A percentile compares a stretch with the other conserved stretches of the same genome.
Conservation (phyloP, 371 early-diverging fungal genomes). For the Mortierella sp. region DNA sequence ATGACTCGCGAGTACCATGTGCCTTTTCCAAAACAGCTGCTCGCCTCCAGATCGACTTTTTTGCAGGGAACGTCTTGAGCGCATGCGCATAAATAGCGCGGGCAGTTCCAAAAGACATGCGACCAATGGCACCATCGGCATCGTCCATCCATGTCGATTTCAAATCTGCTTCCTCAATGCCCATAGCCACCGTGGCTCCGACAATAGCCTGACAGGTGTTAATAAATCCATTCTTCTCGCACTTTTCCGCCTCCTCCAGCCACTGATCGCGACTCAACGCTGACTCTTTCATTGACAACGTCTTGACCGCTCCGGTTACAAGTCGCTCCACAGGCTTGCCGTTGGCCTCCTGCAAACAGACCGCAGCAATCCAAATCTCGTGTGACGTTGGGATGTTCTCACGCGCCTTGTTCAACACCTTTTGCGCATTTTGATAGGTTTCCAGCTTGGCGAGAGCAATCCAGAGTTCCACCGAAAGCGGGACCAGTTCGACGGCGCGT, state of each 20-base stretch:
- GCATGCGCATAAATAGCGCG: conserved; percentile 93
- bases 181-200: conserved; percentile 82
- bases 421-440: conserved; percentile 90
- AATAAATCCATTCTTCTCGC: conserved; percentile 87
- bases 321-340: conserved; percentile 75
- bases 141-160: conserved; percentile 92
- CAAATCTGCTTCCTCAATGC: conserved; percentile 86
- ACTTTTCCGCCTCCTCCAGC: conserved; percentile 90
- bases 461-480: conserved; percentile 95
- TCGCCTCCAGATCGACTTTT: conserved; percentile 87
- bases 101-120: conserved; percentile 83
- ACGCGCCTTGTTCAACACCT: conserved; percentile 93
- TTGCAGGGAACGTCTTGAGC: conserved; percentile 81
- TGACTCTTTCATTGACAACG: conserved; percentile 78
- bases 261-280: conserved; percentile 90
- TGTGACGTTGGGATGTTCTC: conserved; percentile 88
- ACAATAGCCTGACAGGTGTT: conserved; percentile 90
- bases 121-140: conserved; percentile 82
- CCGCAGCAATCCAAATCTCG: conserved; percentile 97
- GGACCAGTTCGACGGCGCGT: conserved; percentile 94
- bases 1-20: conserved; percentile 84
- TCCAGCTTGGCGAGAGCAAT: conserved; percentile 94
- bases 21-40: conserved; percentile 93
- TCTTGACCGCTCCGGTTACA: conserved; percentile 79
- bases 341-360: conserved; percentile 92